phyloP scores from a whole-genome alignment of 2,329 filamentous ascomycete genomes.

The Balansia obtecta region DNA sequence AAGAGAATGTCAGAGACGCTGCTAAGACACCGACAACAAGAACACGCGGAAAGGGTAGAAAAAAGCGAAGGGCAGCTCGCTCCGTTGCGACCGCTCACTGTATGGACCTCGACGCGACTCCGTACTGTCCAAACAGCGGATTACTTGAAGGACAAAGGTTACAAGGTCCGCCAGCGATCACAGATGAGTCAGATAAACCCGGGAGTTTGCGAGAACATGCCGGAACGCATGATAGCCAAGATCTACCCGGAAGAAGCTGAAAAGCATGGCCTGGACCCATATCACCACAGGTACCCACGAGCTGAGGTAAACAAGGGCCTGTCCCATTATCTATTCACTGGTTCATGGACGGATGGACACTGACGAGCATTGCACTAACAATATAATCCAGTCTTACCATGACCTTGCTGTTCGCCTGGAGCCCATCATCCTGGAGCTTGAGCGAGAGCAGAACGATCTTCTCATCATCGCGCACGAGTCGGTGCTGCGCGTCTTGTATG shows the following conservation, averaged over 20 bases:
- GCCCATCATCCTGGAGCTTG: constrained; percentile 92
- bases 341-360: not conserved
- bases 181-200: constrained; percentile 98
- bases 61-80: constrained; percentile 50
- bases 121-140: constrained; percentile 85
- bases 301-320: constrained; percentile 62
- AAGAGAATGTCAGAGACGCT: constrained; percentile 77
- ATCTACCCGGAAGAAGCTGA: constrained; percentile 82
- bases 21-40: constrained; percentile 70
- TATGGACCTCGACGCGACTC: constrained; percentile 91
- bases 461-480: constrained; percentile 97
- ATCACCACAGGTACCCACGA: constrained; percentile 90
- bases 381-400: constrained; percentile 69
- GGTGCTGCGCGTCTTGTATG: constrained; percentile 91
- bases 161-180: constrained; percentile 78
- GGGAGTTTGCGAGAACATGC: constrained; percentile 88
- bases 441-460: constrained; percentile 94
- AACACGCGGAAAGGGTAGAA: constrained; percentile 56
- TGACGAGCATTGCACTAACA: not conserved
- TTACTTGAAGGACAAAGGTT: constrained; percentile 65
- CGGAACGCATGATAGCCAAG: constrained; percentile 66
- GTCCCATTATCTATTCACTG: not conserved
- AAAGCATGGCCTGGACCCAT: constrained; percentile 89
- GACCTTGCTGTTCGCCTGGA: constrained; percentile 96
- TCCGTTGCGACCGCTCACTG: constrained; percentile 66